These are phyloP conservation scores for Heterobasidion annosum DNA, from an alignment of 1,284 basidiomycete genomes.

Conservation along the genomic window DNA sequence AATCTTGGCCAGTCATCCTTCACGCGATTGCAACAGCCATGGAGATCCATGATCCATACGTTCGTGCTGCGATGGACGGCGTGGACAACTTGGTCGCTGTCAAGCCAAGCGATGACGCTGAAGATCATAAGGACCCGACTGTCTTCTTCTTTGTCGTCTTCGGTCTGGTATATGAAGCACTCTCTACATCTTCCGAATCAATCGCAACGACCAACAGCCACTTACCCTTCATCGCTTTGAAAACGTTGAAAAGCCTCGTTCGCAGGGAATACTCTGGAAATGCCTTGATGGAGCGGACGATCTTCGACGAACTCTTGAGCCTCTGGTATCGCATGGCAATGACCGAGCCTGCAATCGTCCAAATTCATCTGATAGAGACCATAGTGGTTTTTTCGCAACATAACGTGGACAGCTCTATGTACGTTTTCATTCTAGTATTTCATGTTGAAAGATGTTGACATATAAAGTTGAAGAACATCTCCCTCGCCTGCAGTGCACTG, in stretches of 20 bases:
- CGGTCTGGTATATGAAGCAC: slow-evolving; percentile 87
- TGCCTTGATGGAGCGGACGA: slow-evolving; percentile 68
- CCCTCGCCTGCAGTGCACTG: slow-evolving; percentile 51
- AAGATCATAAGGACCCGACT: slow-evolving; percentile 59
- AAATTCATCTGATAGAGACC: slow-evolving; percentile 70
- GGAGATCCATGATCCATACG: slow-evolving; percentile 58
- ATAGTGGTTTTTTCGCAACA: slow-evolving; percentile 23
- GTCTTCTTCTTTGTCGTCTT: slow-evolving; percentile 87
- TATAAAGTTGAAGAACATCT: neutral
- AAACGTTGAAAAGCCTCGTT: slow-evolving; percentile 74
- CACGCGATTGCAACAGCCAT: slow-evolving; percentile 83
- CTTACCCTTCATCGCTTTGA: slow-evolving; percentile 60
- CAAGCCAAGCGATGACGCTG: slow-evolving; percentile 16
- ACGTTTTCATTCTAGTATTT: slow-evolving; percentile 17
- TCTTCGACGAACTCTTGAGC: slow-evolving; percentile 88
- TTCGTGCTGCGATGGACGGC: slow-evolving; percentile 80
- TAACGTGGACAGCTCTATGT: slow-evolving; percentile 1
- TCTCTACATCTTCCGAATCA: slow-evolving; percentile 44
- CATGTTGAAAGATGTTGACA: neutral
- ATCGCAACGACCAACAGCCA: slow-evolving; percentile 25
- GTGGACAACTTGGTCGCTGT: slow-evolving; percentile 28
- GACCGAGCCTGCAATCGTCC: slow-evolving; percentile 72
- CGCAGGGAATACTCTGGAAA: slow-evolving; percentile 74
- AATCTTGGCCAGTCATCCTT: slow-evolving; percentile 78
- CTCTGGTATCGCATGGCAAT: slow-evolving; percentile 87